Evolutionary conservation across 2,329 filamentous ascomycete species (phyloP).

Genomic region (Ophiosphaerella korrae): DNA sequence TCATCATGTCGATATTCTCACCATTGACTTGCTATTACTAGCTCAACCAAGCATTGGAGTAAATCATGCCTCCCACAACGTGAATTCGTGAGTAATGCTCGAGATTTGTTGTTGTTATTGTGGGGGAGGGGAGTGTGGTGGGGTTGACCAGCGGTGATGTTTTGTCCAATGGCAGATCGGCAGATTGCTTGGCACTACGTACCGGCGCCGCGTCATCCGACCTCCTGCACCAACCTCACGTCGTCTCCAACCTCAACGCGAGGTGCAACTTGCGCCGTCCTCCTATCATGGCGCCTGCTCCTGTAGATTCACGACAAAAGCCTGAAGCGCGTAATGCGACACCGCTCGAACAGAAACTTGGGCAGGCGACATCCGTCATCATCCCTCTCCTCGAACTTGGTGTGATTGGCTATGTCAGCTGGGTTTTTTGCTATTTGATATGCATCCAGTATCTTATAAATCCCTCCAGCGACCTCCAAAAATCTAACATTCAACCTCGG

Average conservation of each 20-base stretch:
- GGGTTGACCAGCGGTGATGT: too few relatives aligned
- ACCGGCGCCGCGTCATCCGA: neutral
- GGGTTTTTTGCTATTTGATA: slow-evolving; percentile 64
- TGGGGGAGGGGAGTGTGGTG: too few relatives aligned
- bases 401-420: slow-evolving; percentile 71
- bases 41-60: too few relatives aligned
- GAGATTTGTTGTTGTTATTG: too few relatives aligned
- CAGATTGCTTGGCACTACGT: too few relatives aligned
- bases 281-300: slow-evolving; percentile 26
- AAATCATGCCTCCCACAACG: too few relatives aligned
- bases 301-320: slow-evolving; percentile 29
- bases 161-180: too few relatives aligned
- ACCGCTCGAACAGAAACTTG: slow-evolving; percentile 47
- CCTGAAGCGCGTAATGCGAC: slow-evolving; percentile 24
- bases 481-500: slow-evolving; percentile 44
- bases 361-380: slow-evolving; percentile 65
- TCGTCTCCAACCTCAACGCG: slow-evolving; percentile 1
- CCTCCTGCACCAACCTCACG: neutral
- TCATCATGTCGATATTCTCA: too few relatives aligned
- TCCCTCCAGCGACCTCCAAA: slow-evolving; percentile 41
- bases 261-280: neutral
- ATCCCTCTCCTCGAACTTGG: slow-evolving; percentile 73
- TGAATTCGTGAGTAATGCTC: too few relatives aligned
- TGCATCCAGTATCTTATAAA: slow-evolving; percentile 74
- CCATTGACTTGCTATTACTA: too few relatives aligned